Conservation (phyloP, 345 rosid genomes). For the Moringa oleifera region DNA sequence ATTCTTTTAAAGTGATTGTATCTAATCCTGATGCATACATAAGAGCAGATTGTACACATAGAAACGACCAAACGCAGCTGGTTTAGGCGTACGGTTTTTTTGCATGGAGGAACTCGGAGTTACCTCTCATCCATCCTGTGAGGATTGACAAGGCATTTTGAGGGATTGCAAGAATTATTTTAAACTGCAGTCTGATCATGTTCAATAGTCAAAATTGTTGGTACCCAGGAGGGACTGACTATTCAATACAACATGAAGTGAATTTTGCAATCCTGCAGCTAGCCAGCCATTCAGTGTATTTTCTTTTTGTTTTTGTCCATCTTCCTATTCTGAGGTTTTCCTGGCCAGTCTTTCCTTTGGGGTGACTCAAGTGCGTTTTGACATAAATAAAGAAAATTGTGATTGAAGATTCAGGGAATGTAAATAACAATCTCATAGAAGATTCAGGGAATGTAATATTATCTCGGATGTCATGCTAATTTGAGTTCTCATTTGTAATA, state of each 20-base stretch:
- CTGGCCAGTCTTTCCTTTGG: no score
- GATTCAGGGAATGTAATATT: no score
- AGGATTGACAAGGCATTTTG: neutral
- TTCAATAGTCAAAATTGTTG: slow-evolving; percentile 18
- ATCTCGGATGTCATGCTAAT: no score
- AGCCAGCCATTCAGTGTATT: no score
- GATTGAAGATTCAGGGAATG: no score
- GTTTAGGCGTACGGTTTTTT: neutral
- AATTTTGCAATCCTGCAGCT: neutral
- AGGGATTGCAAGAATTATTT: slow-evolving; percentile 17
- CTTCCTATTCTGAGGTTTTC: no score
- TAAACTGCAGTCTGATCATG: slow-evolving; percentile 8
- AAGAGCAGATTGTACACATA: slow-evolving; percentile 10
- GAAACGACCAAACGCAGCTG: slow-evolving; percentile 1
- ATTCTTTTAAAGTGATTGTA: neutral
- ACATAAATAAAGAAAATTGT: no score
- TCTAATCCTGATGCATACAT: slow-evolving; percentile 11
- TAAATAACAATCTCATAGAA: no score
- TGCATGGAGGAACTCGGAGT: neutral
- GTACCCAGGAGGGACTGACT: slow-evolving; percentile 7
- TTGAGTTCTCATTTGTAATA: no score
- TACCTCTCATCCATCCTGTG: neutral
- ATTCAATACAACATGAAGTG: neutral
- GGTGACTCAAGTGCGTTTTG: no score
- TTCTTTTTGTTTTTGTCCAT: no score